phyloP scores from a whole-genome alignment of 164 flowering plant species.

The Stephania yunnanensis region DNA sequence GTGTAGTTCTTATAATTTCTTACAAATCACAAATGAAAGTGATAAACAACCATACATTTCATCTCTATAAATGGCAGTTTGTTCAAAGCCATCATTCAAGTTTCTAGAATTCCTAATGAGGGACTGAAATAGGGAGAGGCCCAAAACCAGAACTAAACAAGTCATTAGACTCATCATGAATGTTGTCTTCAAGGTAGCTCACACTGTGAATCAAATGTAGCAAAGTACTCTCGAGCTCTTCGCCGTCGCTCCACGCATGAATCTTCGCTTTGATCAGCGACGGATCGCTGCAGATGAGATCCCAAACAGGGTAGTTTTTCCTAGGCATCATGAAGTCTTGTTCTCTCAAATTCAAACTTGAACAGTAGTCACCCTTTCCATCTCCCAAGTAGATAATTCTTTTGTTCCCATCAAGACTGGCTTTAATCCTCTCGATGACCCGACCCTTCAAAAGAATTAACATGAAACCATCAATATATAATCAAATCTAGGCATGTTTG shows the following conservation, averaged over 20 bases:
- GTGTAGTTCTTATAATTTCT: no score
- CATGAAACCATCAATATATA: neutral
- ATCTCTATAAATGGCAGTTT: neutral
- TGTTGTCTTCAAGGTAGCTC: neutral
- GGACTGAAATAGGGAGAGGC: constrained; percentile 16
- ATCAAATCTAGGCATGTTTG: neutral
- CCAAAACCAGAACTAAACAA: constrained; percentile 17
- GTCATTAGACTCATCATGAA: neutral
- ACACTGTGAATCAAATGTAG: constrained; percentile 33
- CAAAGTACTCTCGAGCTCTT: constrained; percentile 50
- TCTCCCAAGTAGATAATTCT: constrained; percentile 73
- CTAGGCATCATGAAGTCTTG: constrained; percentile 82
- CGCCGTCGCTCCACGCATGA: constrained; percentile 67
- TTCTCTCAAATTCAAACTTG: constrained; percentile 48
- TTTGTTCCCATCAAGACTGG: constrained; percentile 21
- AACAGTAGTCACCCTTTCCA: constrained; percentile 76
- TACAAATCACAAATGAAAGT: neutral
- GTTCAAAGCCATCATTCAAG: neutral
- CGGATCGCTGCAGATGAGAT: constrained; percentile 32
- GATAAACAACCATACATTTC: no score
- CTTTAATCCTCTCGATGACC: constrained; percentile 44
- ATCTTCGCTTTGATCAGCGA: constrained; percentile 48
- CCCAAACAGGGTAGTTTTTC: constrained; percentile 60
- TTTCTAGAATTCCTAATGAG: constrained; percentile 11
- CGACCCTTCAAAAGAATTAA: constrained; percentile 37